Base-by-base conservation (phyloP, 805 yeast species). In the Yarrowia osloensis region DNA sequence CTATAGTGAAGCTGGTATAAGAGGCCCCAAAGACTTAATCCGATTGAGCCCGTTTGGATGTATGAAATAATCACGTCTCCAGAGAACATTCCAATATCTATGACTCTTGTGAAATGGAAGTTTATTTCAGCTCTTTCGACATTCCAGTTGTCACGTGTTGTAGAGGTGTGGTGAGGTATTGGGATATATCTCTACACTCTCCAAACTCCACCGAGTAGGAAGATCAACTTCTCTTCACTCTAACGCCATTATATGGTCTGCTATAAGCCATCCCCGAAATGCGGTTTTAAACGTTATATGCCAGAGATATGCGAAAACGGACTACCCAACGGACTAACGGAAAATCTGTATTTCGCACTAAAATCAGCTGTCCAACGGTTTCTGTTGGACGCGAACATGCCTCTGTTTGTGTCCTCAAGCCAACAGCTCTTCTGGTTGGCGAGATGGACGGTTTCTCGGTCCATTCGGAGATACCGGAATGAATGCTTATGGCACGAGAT, bases 91-190 rank as follows among this genome's bases (percentile, higher is more conserved):
- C n/a, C 8, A 13, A 21, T 19, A 29, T 9, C n/a, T 17, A 31
- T 50, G 55, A 50, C 55, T 50, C 55, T 50, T 50, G 39, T 19
- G 37, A 50, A 50, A 50, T 50, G 55, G 55, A 50, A 50, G 55
- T 50, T 31, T 50, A 21, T 50, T 50, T 50, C 12, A 35, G 26
- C 33, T 17, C 31, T 1, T 8, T 13, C 8, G 8, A n/a, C 3
- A 9, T 19, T 3, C 35, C n/a, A 3, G 52, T 26, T 17, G 0
- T 28, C 17, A 28, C 52, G 49, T 28, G 37, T 49, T 46, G 22
- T 3, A 6, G 8, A 26, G 21, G 52, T n/a, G 31, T 17, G 1
- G 13, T 4, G 8, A 7, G 19, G 28, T 15, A 6, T 3, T 1
- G 7, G 2, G 9, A 6, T 47, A 28, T 47, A 22, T n/a, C 24